Percentiles rank a stretch among this genome's conserved stretches.
These are phyloP conservation scores for Cercis canadensis DNA, from an alignment of 306 rosid species.

Conservation along the genomic window DNA sequence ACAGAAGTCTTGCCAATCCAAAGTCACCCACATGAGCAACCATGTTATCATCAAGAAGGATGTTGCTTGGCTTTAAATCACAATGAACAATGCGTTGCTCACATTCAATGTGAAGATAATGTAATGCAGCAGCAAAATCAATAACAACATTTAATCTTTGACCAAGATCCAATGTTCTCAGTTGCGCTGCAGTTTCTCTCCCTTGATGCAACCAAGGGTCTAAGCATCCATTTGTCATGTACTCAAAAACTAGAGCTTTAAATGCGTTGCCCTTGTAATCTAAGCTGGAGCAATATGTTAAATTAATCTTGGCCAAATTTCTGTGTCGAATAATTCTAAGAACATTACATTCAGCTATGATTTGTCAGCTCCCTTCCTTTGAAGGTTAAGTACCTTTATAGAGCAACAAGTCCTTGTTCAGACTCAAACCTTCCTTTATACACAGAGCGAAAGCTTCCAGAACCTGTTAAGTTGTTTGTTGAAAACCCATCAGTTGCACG, in stretches of 20 bases:
- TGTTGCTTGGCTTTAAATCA: constrained; percentile 76
- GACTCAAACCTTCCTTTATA: constrained; percentile 14
- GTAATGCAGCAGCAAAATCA: not conserved
- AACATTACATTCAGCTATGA: constrained; percentile 26
- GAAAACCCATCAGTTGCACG: constrained; percentile 17
- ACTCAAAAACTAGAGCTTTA: not conserved
- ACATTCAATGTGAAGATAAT: not conserved
- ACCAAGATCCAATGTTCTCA: not conserved
- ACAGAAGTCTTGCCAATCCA: constrained; percentile 59
- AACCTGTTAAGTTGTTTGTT: constrained; percentile 12
- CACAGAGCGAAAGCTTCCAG: constrained; percentile 30
- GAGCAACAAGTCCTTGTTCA: constrained; percentile 3
- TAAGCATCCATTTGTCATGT: constrained; percentile 8
- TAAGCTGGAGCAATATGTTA: constrained; percentile 29
- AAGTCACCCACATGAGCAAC: constrained; percentile 71
- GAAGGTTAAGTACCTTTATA: constrained; percentile 36
- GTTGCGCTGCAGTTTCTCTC: not conserved
- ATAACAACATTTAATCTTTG: not conserved
- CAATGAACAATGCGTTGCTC: constrained; percentile 67
- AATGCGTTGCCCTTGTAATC: not conserved
- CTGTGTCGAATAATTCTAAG: constrained; percentile 22
- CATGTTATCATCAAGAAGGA: constrained; percentile 37
- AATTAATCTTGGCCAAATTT: constrained; percentile 27
- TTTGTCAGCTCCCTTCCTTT: constrained; percentile 25
- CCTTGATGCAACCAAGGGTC: not conserved